Evolutionary conservation across 306 rosid species (phyloP), one percentile per base, ranked within the genome.

Genomic region (Abrus precatorius): DNA sequence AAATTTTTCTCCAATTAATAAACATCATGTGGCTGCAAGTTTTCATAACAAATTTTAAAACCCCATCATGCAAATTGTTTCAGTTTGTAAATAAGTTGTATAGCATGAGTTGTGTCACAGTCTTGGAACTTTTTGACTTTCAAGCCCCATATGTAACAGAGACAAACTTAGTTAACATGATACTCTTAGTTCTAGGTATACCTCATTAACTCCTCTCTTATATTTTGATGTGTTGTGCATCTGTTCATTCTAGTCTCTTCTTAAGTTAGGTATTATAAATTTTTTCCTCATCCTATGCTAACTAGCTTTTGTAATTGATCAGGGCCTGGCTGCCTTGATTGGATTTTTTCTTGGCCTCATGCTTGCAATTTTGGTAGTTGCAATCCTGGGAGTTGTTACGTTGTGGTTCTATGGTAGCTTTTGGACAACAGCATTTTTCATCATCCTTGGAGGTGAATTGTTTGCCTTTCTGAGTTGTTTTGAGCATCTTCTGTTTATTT

Each of bases 401-500:
- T 85, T 96, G 92, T 93, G 99, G 99, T 84, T 96, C 62, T 96
- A 89, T 70, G 98, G 99, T 76, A 93, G 94, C 89, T 93, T 96
- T 84, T 96, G 99, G 99, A 90, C 89, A 74, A 93, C 99, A 2
- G 2, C 77, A 61, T 73, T 91, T 80, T 80, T 92, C 84, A 86
- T 96, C 84, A 57, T 92, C 69, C 87, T 92, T 60, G 99, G 95
- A 96, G 99, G 99, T 96, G 86, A 88, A 82, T 76, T 44, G 63
- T 80, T 85, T 75, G 45, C 69, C 83, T 69, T 48, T 60, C 30
- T 63, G 30, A 47, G 68, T 52, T 60, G 72, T 40, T 72, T 74
- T 59, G 72, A 84, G 41, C 74, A 56, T 75, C 60, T 64, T 74
- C 75, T 74, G 54, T 27, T 43, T 28, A 71, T 55, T 54, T 48